Conservation (phyloP, 2,329 filamentous ascomycete species). For the Ophiostoma sp. region DNA sequence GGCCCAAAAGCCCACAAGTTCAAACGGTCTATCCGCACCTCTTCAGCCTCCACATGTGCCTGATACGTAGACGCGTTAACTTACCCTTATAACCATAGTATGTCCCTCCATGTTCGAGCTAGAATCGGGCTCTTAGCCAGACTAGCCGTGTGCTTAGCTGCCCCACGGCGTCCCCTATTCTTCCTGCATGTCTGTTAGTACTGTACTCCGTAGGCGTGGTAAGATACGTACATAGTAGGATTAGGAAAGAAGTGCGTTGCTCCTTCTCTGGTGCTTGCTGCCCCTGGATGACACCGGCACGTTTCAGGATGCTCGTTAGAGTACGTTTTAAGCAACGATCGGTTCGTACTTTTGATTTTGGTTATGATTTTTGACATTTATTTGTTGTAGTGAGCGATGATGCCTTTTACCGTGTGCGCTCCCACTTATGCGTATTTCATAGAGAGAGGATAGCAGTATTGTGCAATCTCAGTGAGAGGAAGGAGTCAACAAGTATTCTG, state of each 20-base stretch:
- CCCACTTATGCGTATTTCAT: background rate
- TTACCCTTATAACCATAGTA: background rate
- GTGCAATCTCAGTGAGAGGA: background rate
- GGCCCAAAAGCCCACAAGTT: background rate
- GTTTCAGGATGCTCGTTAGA: background rate
- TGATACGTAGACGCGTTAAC: background rate
- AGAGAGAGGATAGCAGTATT: background rate
- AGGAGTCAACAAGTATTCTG: background rate
- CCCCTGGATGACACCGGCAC: constrained; percentile 2
- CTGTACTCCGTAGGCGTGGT: background rate
- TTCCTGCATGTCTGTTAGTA: background rate
- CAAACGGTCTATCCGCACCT: constrained; percentile 14
- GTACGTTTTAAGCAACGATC: background rate
- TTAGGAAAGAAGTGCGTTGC: background rate
- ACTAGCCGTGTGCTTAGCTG: constrained; percentile 8
- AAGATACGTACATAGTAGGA: background rate
- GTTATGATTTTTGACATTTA: background rate
- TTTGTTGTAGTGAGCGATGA: background rate
- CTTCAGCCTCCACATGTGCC: constrained; percentile 5
- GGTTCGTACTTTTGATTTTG: background rate
- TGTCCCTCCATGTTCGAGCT: background rate
- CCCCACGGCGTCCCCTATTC: constrained; percentile 8
- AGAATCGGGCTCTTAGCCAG: constrained; percentile 7
- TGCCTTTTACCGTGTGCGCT: background rate
- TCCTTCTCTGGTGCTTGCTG: constrained; percentile 1